These are phyloP conservation scores for Fusarium phyllophilum DNA, from an alignment of 2,329 filamentous ascomycete species.

Conservation along the genomic window DNA sequence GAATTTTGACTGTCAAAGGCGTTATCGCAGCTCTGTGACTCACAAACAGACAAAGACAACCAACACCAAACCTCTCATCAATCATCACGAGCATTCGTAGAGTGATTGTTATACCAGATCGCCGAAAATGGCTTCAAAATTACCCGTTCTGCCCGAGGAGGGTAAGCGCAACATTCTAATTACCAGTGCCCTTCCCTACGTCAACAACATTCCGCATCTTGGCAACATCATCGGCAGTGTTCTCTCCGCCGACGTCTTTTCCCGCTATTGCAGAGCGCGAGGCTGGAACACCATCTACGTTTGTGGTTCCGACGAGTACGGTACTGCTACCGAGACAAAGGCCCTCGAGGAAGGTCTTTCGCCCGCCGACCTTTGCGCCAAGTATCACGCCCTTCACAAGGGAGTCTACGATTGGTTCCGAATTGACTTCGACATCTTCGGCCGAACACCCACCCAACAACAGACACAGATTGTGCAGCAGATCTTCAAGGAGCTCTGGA, in stretches of 20 bases:
- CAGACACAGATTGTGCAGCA: slow-evolving; percentile 94
- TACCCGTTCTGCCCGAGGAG: slow-evolving; percentile 69
- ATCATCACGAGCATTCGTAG: background rate
- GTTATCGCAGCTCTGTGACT: slow-evolving; percentile 40
- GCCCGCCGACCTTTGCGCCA: slow-evolving; percentile 86
- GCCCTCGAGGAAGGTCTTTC: slow-evolving; percentile 87
- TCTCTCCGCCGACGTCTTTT: slow-evolving; percentile 87
- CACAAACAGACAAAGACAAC: slow-evolving; percentile 25
- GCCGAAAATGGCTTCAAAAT: slow-evolving; percentile 40
- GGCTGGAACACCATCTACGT: slow-evolving; percentile 84
- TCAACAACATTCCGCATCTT: slow-evolving; percentile 80
- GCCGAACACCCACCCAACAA: slow-evolving; percentile 86
- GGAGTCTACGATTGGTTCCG: slow-evolving; percentile 97
- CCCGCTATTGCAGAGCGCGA: slow-evolving; percentile 82
- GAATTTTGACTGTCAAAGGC: slow-evolving; percentile 40
- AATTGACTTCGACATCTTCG: slow-evolving; percentile 94
- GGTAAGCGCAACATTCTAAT: slow-evolving; percentile 90
- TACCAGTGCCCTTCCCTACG: slow-evolving; percentile 89
- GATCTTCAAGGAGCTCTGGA: slow-evolving; percentile 86
- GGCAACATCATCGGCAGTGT: slow-evolving; percentile 91
- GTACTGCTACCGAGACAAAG: slow-evolving; percentile 95
- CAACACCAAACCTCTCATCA: background rate
- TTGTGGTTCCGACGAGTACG: slow-evolving; percentile 93
- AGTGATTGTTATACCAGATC: slow-evolving; percentile 9
- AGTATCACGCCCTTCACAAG: slow-evolving; percentile 91